These are phyloP conservation scores for Porcisia hertigi DNA, from an alignment of 208 protist genomes.

Conservation along the genomic window DNA sequence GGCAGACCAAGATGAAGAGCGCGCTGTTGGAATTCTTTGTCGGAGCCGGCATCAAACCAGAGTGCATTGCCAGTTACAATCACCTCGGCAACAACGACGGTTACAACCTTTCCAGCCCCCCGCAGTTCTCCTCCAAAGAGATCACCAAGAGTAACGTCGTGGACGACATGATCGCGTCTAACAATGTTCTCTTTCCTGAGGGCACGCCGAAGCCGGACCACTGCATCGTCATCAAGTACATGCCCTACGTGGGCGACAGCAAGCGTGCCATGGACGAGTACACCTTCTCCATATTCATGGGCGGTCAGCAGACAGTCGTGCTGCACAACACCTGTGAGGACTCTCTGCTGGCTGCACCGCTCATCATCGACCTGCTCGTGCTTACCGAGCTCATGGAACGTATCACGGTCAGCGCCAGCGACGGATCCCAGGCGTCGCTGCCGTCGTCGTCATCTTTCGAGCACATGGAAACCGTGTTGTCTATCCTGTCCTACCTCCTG, in stretches of 20 bases:
- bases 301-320: conserved; percentile 94
- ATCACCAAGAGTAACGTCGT: conserved; percentile 99
- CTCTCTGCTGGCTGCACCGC: conserved; percentile 97
- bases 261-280: conserved; percentile 99
- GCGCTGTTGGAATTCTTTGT: conserved; percentile 99
- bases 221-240: conserved; percentile 99
- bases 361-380: conserved; percentile 98
- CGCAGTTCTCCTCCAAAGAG: conserved; percentile 98
- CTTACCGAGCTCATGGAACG: conserved; percentile 96
- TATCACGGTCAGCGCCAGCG: conserved; percentile 63
- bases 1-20: conserved; percentile 99
- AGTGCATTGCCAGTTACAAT: conserved; percentile 88
- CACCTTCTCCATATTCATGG: conserved; percentile 98
- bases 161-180: conserved; percentile 98
- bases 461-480: conserved; percentile 94
- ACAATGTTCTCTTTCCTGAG: conserved; percentile 95
- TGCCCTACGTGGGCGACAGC: conserved; percentile 96
- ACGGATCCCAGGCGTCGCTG: conserved; percentile 11
- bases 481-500: conserved; percentile 96
- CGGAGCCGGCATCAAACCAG: conserved; percentile 87
- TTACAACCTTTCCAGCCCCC: conserved; percentile 95
- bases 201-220: conserved; percentile 96
- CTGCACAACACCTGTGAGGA: conserved; percentile 99
- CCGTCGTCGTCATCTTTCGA: conserved; percentile 62
- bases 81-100: conserved; percentile 99